Base-by-base conservation (phyloP, 257 asterid species). In the Leptodermis oblonga region DNA sequence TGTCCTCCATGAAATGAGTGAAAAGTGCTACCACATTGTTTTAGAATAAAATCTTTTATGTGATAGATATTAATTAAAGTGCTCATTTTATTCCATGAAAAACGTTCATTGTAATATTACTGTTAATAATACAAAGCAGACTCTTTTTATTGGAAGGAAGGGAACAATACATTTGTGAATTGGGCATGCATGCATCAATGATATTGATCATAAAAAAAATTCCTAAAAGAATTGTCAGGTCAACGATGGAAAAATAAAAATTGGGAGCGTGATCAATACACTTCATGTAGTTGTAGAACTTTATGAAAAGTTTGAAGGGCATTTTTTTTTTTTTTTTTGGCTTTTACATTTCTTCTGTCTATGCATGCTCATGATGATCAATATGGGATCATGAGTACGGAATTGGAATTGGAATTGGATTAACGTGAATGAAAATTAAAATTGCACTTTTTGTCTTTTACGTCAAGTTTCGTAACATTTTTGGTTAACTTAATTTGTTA, bases 1-100 rank as follows among this genome's bases (percentile, higher is more conserved):
- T n/a, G 45, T 34, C 46, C 12, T 61, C 46, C 46, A 61, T 61
- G 66, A 22, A 61, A 61, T 61, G 22, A 45, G 66, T 61, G 65
- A 60, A 60, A 60, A 60, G 45, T 33, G 26, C n/a, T 18, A 17
- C 41, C 12, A 18, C n/a, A n/a, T n/a, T 60, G 43, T 17, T 48
- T 48, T 48, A 18, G 45, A 60, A 18, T 22, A 4, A 61, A 60
- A 61, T 18, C 66, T n/a, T 61, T 61, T 61, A 58, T 17, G 34
- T 30, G 25, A 58, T n/a, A n/a, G n/a, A n/a, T n/a, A n/a, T n/a
- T n/a, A n/a, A n/a, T n/a, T n/a, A n/a, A n/a, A n/a, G n/a, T n/a
- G n/a, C n/a, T n/a, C n/a, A n/a, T n/a, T n/a, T n/a, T n/a, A n/a
- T n/a, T n/a, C n/a, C n/a, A n/a, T n/a, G n/a, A n/a, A n/a, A n/a